Percentiles rank a stretch among this genome's conserved stretches.
These are phyloP conservation scores for Clavulina sp. DNA, from an alignment of 768 basidiomycete genomes.

Conservation along the genomic window DNA sequence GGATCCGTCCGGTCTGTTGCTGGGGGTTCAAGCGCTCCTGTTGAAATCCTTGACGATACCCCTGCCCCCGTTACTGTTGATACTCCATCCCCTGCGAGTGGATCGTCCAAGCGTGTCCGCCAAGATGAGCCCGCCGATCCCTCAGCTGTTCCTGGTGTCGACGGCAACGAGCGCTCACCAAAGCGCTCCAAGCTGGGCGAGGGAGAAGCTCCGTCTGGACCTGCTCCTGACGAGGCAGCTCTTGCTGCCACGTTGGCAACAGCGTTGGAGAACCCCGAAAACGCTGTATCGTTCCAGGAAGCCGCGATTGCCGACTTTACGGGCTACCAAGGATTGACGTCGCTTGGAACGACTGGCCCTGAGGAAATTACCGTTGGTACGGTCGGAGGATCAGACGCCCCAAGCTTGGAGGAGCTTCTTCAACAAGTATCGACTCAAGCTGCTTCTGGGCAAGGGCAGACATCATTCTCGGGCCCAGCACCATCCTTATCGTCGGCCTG, in stretches of 20 bases:
- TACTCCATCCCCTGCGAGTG: too few relatives aligned
- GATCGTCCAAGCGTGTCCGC: too few relatives aligned
- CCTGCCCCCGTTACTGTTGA: too few relatives aligned
- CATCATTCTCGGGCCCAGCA: neutral
- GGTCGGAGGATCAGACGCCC: neutral
- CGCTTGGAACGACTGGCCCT: neutral
- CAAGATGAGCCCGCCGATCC: too few relatives aligned
- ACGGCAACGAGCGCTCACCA: too few relatives aligned
- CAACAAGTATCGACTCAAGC: neutral
- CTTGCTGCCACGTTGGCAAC: neutral
- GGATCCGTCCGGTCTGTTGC: too few relatives aligned
- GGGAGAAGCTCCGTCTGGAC: neutral
- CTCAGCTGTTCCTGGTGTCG: too few relatives aligned
- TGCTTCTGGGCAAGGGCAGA: neutral
- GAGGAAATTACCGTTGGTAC: neutral
- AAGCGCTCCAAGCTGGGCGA: too few relatives aligned
- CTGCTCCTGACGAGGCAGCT: neutral
- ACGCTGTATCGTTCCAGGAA: neutral
- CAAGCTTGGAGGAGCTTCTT: neutral
- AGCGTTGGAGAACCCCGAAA: neutral
- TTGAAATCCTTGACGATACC: too few relatives aligned
- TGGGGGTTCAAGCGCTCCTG: too few relatives aligned
- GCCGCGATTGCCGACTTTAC: neutral
- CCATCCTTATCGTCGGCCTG: neutral
- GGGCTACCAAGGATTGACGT: too few relatives aligned